phyloP scores from a whole-genome alignment of 2,329 filamentous ascomycete genomes.

The Penicillium sumatraense region DNA sequence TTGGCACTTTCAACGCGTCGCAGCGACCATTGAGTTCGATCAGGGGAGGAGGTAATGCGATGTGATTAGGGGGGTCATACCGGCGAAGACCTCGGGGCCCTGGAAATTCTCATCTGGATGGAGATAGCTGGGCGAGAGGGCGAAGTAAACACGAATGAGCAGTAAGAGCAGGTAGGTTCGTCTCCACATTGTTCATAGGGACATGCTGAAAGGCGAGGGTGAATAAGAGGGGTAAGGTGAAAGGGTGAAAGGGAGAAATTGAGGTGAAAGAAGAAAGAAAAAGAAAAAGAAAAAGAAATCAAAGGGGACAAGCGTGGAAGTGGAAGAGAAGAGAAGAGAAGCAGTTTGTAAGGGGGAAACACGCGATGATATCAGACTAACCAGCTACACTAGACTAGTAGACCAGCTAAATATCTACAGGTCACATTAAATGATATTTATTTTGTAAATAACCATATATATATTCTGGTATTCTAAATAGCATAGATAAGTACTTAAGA shows the following conservation, averaged over 20 bases:
- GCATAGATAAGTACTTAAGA: too few relatives aligned
- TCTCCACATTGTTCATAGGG: slow-evolving; percentile 74
- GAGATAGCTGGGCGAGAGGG: slow-evolving; percentile 91
- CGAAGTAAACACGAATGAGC: slow-evolving; percentile 89
- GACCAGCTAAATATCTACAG: too few relatives aligned
- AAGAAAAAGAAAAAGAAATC: slow-evolving; percentile 5
- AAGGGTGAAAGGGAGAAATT: slow-evolving; percentile 1
- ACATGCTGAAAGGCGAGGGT: slow-evolving; percentile 20
- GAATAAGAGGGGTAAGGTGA: slow-evolving; percentile 3
- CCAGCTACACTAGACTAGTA: too few relatives aligned
- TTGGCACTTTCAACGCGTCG: not conserved
- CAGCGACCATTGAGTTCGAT: not conserved
- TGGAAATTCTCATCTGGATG: slow-evolving; percentile 99
- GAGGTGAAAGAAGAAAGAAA: slow-evolving; percentile 2
- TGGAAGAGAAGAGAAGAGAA: slow-evolving; percentile 10
- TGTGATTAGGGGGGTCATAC: slow-evolving; percentile 57
- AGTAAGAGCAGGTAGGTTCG: slow-evolving; percentile 84
- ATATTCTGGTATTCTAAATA: too few relatives aligned
- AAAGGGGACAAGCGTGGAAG: not conserved
- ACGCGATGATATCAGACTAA: slow-evolving; percentile 32
- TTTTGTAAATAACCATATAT: too few relatives aligned
- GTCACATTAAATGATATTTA: too few relatives aligned
- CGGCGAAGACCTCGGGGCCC: slow-evolving; percentile 94
- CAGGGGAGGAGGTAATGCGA: not conserved
- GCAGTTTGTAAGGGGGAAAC: too few relatives aligned